Evolutionary conservation across 192 early-diverging fungal species (phyloP), one percentile per base, ranked within the genome.

Genomic region (Chytriomyces sp.): DNA sequence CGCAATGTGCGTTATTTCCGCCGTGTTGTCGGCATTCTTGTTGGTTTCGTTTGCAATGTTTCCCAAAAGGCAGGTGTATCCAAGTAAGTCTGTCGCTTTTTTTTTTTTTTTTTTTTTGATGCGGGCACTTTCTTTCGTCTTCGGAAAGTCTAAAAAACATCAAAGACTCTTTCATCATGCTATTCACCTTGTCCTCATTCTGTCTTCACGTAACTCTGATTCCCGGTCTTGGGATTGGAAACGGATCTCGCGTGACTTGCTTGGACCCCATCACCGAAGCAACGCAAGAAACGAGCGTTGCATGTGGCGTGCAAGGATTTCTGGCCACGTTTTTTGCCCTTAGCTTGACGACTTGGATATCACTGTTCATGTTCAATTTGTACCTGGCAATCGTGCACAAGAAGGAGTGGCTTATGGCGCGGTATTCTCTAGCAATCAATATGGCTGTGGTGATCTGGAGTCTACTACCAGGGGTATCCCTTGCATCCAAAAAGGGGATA

Each of bases 201-300:
- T 13, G n/a, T 1, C 45, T 71, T 28, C 47, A 71, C 45, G 13
- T 59, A 10, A 45, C 50, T 9, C 50, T 59, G 8, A 11, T 16
- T 23, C 13, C 59, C 44, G n/a, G 20, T 0, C 11, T 59, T 9
- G 35, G 35, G 35, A 45, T n/a, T 11, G 45, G 50, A 8, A n/a
- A 59, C 45, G 67, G 67, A 48, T 47, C n/a, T 1, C 47, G 69
- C 1, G 23, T 59, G 8, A 59, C 50, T 18, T 71, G 69, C 50
- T n/a, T 71, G 18, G 69, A 71, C 35, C 13, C 3, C 48, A 59
- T 71, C 69, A 71, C 69, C 1, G 47, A 59, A 16, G 69, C 69
- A 4, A 59, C 16, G 1, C 24, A 20, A 26, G 18, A 8, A 18
- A 71, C 50, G 4, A 71, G 69, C 45, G 2, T 71, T 23, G 69